Base-by-base conservation (phyloP, 164 flowering plant species). In the Vitis cinerea region DNA sequence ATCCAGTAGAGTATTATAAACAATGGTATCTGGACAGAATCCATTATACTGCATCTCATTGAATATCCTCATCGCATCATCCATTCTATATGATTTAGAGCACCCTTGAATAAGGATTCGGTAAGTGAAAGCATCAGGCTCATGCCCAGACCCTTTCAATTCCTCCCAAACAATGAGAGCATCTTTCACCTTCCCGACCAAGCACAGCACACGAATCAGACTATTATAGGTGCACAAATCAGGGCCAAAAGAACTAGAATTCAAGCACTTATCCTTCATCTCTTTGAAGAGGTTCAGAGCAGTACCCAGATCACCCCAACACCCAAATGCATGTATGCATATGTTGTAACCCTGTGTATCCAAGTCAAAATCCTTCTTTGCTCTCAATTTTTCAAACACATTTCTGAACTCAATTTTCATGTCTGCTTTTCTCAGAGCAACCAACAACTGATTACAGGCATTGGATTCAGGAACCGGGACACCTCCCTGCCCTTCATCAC, bases 171-270 rank as follows among this genome's bases (percentile, higher is more conserved):
- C 89, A 57, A 63, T 63, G 49, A 93, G 73, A 2, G 92, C 97
- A 77, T 93, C 98, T 30, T 86, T 86, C 54, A 84, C 86, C 81
- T 89, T 96, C 50, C 98, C 97, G 48, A 74, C 80, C 59, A 74
- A 72, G 71, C 93, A 96, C 19, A 96, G 85, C 65, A 85, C 88
- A 3, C 77, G 92, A 54, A 93, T 79, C 17, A 96, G 72, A 61
- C 92, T 90, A 75, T 95, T 95, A 69, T 91, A 93, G 1, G 97
- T 96, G 74, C 95, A 88, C 78, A 93, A 78, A 80, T 96, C 97
- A 3, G 98, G 98, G 49, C 70, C 84, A 62, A 63, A 65, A 5
- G 71, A 70, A 52, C 64, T 70, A 14, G 70, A 77, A 50, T 53
- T 51, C 15, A 29, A 62, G 59, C 80, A 72, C 75, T 77, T 81